Evolutionary conservation across 169 alveolate species (phyloP).

Genomic region (Cryptosporidium sp.): DNA sequence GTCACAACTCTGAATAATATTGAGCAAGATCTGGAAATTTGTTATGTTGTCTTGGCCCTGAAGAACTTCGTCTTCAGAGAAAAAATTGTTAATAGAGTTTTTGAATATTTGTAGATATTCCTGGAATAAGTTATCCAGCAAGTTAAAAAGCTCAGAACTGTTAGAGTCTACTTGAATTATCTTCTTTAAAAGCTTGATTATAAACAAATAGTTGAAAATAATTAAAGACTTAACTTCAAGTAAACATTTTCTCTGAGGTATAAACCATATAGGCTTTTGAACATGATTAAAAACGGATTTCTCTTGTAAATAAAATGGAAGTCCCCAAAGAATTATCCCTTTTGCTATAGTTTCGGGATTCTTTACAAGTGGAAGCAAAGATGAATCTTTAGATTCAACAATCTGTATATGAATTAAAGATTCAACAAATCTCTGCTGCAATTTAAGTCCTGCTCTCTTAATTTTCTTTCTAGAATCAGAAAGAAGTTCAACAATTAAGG

Average conservation of each 20-base stretch:
- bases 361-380: neutral
- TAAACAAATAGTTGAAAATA: slow-evolving; percentile 2
- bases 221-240: slow-evolving; percentile 5
- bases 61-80: neutral
- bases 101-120: neutral
- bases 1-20: neutral
- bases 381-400: neutral
- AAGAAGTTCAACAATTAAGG: slow-evolving; percentile 6
- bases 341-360: neutral
- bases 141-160: neutral
- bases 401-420: slow-evolving; percentile 43
- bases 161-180: neutral
- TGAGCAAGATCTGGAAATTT: neutral
- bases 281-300: neutral
- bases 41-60: neutral
- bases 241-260: slow-evolving; percentile 14
- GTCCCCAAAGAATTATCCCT: slow-evolving; percentile 38
- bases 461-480: slow-evolving; percentile 44
- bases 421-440: slow-evolving; percentile 56
- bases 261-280: slow-evolving; percentile 30
- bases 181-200: neutral
- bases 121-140: neutral
- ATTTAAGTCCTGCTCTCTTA: slow-evolving; percentile 34
- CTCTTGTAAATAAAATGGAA: slow-evolving; percentile 49
- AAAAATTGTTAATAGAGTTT: neutral